Conservation (phyloP, 768 basidiomycete species). For the Lyophyllum shimeji region DNA sequence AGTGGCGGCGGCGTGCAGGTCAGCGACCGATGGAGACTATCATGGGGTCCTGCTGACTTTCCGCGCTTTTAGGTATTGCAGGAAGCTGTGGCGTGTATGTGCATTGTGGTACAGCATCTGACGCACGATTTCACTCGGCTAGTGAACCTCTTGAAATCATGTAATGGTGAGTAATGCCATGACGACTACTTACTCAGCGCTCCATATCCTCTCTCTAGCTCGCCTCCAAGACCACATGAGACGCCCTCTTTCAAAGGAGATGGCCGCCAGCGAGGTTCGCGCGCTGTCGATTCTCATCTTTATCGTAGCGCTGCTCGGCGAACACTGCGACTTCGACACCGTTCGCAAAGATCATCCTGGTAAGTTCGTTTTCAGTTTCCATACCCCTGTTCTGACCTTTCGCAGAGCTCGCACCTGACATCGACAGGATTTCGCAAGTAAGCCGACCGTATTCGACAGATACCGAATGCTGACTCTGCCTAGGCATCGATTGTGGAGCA, state of each 20-base stretch:
- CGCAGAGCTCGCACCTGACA: slow-evolving; percentile 51
- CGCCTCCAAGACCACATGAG: slow-evolving; percentile 61
- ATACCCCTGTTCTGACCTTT: neutral
- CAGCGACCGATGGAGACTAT: slow-evolving; percentile 17
- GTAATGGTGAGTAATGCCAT: slow-evolving; percentile 57
- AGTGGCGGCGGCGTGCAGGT: slow-evolving; percentile 67
- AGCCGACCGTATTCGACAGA: neutral
- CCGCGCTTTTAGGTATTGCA: slow-evolving; percentile 63
- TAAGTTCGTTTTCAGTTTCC: slow-evolving; percentile 31
- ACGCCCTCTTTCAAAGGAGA: slow-evolving; percentile 37
- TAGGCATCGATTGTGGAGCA: slow-evolving; percentile 80
- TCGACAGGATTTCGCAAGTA: slow-evolving; percentile 60
- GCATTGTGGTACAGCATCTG: slow-evolving; percentile 77
- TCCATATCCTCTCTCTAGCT: slow-evolving; percentile 32
- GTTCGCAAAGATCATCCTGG: slow-evolving; percentile 62
- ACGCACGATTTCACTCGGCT: slow-evolving; percentile 85
- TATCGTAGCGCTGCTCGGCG: slow-evolving; percentile 82
- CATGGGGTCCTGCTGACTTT: slow-evolving; percentile 2
- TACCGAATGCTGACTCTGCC: neutral
- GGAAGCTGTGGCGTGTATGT: slow-evolving; percentile 92
- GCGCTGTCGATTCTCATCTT: slow-evolving; percentile 72
- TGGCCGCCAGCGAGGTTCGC: slow-evolving; percentile 49
- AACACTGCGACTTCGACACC: slow-evolving; percentile 86
- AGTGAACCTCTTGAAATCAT: slow-evolving; percentile 80
- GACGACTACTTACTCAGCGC: neutral